Evolutionary conservation across 2,329 filamentous ascomycete species (phyloP).

Genomic region (Arachnomyces sp.): DNA sequence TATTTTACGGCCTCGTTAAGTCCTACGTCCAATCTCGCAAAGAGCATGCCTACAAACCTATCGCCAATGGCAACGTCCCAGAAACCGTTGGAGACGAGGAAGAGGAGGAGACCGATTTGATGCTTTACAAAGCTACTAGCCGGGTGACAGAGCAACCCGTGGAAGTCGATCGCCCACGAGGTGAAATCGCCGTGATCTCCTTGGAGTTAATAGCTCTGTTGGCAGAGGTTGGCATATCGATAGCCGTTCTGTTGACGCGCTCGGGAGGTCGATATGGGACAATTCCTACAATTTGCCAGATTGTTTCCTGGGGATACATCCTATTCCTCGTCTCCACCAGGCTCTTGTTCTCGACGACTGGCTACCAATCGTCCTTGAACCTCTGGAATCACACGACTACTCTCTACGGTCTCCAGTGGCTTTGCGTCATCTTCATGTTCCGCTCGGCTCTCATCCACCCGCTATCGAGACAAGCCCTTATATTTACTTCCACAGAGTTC

Average conservation of each 20-base stretch:
- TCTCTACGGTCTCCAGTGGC: conserved; percentile 76
- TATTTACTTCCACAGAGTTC: conserved; percentile 66
- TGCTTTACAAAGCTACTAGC: conserved; percentile 47
- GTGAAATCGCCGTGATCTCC: conserved; percentile 59
- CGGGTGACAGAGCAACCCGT: conserved; percentile 41
- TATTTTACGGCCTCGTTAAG: conserved; percentile 51
- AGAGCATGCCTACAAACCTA: conserved; percentile 48
- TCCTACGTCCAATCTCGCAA: conserved; percentile 47
- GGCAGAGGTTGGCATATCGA: conserved; percentile 62
- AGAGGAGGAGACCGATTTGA: conserved; percentile 41
- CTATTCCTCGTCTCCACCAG: conserved; percentile 64
- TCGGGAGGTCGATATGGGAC: conserved; percentile 52
- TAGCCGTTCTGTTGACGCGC: conserved; percentile 53
- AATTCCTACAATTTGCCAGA: conserved; percentile 55
- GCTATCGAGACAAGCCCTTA: conserved; percentile 52
- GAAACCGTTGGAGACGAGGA: conserved; percentile 51
- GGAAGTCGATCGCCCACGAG: conserved; percentile 66
- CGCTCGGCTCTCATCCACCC: conserved; percentile 79
- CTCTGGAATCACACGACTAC: conserved; percentile 89
- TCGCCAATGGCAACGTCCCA: conserved; percentile 28
- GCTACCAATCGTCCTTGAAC: conserved; percentile 57
- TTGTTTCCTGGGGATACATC: conserved; percentile 74
- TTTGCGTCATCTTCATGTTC: conserved; percentile 67
- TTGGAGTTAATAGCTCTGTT: conserved; percentile 68
- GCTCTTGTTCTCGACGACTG: conserved; percentile 51